A percentile compares a stretch with the other conserved stretches of the same genome.
Evolutionary conservation across 2,329 filamentous ascomycete genomes (phyloP).

Genomic region (Botryosphaeria dothidea): DNA sequence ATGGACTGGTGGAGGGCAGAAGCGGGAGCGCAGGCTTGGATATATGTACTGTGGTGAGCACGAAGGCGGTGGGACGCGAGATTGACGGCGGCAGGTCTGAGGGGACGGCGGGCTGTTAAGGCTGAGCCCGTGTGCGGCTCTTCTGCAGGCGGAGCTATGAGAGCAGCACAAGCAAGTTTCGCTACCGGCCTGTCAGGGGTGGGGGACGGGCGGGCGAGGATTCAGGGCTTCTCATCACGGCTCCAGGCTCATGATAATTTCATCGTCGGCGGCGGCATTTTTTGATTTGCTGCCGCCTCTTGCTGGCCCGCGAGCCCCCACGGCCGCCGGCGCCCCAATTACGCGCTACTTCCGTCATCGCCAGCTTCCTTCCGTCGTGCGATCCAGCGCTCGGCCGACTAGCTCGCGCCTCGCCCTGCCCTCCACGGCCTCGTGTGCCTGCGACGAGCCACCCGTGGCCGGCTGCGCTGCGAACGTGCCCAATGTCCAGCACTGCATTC

Average conservation of each 20-base stretch:
- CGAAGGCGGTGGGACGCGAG: not conserved
- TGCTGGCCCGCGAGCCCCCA: slow-evolving; percentile 1
- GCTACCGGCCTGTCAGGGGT: slow-evolving; percentile 12
- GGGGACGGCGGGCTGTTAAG: not conserved
- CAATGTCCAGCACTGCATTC: not conserved
- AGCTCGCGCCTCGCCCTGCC: not conserved
- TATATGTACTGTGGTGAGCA: not conserved
- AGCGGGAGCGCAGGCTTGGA: not conserved
- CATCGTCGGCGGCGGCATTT: not conserved
- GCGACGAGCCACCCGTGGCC: not conserved
- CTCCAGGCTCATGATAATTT: slow-evolving; percentile 9
- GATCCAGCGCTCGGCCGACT: slow-evolving; percentile 15
- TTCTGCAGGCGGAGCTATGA: not conserved
- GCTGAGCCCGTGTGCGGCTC: slow-evolving; percentile 13
- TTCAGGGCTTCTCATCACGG: not conserved
- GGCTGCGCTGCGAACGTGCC: not conserved
- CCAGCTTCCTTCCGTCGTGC: not conserved
- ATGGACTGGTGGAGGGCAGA: not conserved
- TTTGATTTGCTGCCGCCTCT: not conserved
- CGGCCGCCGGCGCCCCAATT: slow-evolving; percentile 16
- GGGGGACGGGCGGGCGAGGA: not conserved
- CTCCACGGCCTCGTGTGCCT: not conserved
- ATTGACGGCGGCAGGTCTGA: not conserved
- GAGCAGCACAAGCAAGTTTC: slow-evolving; percentile 9
- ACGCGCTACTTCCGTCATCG: slow-evolving; percentile 11